These are phyloP conservation scores for Cyclocybe cylindracea DNA, from an alignment of 768 basidiomycete species.

Conservation along the genomic window DNA sequence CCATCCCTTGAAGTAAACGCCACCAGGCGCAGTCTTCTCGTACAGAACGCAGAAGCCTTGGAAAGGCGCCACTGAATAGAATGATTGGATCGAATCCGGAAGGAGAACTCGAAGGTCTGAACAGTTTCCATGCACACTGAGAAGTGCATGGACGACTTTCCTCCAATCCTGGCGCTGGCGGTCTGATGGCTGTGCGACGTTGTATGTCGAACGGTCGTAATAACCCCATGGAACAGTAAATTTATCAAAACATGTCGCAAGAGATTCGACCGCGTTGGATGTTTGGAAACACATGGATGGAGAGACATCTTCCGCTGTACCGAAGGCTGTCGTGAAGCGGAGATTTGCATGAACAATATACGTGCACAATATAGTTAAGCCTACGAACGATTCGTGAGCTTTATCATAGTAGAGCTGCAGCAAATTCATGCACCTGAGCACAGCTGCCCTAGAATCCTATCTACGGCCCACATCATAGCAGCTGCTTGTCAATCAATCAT, in stretches of 20 bases:
- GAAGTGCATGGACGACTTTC: constrained; percentile 6
- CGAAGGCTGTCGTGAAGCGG: too few species aligned
- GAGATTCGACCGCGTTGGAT: constrained; percentile 7
- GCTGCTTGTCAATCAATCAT: too few species aligned
- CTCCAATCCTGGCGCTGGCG: constrained; percentile 19
- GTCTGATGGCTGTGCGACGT: constrained; percentile 17
- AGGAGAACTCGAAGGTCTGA: constrained; percentile 1
- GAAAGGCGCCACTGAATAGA: constrained; percentile 17
- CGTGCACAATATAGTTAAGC: too few species aligned
- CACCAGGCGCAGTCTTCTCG: constrained; percentile 13
- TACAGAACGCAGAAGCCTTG: constrained; percentile 20
- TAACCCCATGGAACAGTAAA: constrained; percentile 23
- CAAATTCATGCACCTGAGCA: too few species aligned
- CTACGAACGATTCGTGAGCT: too few species aligned
- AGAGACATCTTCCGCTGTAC: background rate
- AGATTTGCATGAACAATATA: too few species aligned
- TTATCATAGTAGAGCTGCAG: too few species aligned
- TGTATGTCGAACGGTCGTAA: constrained; percentile 16
- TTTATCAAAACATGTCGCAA: constrained; percentile 29
- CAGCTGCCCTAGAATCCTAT: too few species aligned
- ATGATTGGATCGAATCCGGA: constrained; percentile 12
- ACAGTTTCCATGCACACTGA: constrained; percentile 17
- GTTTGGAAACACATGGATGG: constrained; percentile 10
- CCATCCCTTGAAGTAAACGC: constrained; percentile 22
- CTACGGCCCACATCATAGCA: too few species aligned